Conservation (phyloP, 2,329 filamentous ascomycete genomes). For the Scytalidium lignicola region DNA sequence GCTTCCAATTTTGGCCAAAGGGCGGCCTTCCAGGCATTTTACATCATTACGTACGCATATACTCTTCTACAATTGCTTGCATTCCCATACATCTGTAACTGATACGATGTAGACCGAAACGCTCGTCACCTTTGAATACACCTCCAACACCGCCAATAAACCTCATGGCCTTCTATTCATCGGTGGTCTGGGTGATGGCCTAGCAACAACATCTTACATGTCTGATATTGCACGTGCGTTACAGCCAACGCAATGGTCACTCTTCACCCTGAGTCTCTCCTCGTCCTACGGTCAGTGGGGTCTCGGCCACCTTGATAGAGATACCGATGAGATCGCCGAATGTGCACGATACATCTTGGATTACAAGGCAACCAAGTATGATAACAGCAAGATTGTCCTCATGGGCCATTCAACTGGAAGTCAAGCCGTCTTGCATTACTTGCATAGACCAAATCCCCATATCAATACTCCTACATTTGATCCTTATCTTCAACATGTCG, state of each 20-base stretch:
- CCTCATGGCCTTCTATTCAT: conserved; percentile 46
- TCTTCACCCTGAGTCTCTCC: conserved; percentile 35
- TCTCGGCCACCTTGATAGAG: conserved; percentile 31
- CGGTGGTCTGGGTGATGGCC: conserved; percentile 47
- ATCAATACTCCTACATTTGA: conserved; percentile 17
- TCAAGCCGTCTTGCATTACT: conserved; percentile 61
- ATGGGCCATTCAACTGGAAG: conserved; percentile 66
- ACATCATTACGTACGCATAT: conserved; percentile 27
- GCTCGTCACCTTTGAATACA: conserved; percentile 34
- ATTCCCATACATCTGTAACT: not conserved
- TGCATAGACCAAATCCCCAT: conserved; percentile 38
- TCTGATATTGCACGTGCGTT: conserved; percentile 36
- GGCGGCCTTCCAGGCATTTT: conserved; percentile 28
- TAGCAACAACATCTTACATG: conserved; percentile 44
- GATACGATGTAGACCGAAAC: conserved; percentile 29
- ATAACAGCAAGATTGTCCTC: conserved; percentile 50
- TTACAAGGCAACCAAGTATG: conserved; percentile 28
- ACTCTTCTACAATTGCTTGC: conserved; percentile 1
- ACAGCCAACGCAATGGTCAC: conserved; percentile 29
- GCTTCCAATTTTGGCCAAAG: conserved; percentile 30
- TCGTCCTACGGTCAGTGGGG: conserved; percentile 33
- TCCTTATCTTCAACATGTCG: conserved; percentile 26
- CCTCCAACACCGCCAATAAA: conserved; percentile 23
- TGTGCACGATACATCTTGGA: conserved; percentile 26
- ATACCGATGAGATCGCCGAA: conserved; percentile 31